phyloP scores from a whole-genome alignment of 2,329 filamentous ascomycete species.

The Epichloe festucae region DNA sequence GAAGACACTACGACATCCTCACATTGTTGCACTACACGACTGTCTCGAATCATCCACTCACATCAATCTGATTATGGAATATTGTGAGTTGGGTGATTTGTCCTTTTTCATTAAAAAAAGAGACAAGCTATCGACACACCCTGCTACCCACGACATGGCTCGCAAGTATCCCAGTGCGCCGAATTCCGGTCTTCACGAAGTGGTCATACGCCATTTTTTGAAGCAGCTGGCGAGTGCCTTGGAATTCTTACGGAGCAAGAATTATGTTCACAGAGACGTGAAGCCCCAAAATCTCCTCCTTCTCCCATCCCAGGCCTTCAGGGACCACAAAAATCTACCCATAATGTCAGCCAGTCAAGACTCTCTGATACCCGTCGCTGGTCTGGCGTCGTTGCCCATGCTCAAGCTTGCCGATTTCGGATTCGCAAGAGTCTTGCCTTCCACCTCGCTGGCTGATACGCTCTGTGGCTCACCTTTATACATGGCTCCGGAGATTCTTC shows the following conservation, averaged over 20 bases:
- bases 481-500: slow-evolving; percentile 95
- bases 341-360: slow-evolving; percentile 67
- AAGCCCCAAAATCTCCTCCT: slow-evolving; percentile 94
- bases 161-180: slow-evolving; percentile 79
- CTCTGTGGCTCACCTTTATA: slow-evolving; percentile 93
- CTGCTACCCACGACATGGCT: slow-evolving; percentile 79
- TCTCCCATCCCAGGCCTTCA: slow-evolving; percentile 65
- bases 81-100: slow-evolving; percentile 87
- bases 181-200: slow-evolving; percentile 83
- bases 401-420: slow-evolving; percentile 97
- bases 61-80: slow-evolving; percentile 98
- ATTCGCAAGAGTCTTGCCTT: slow-evolving; percentile 85
- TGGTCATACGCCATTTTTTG: slow-evolving; percentile 90
- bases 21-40: slow-evolving; percentile 92
- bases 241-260: slow-evolving; percentile 70
- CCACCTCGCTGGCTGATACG: slow-evolving; percentile 86
- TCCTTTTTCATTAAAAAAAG: slow-evolving; percentile 95
- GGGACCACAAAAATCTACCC: slow-evolving; percentile 38
- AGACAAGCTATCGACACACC: slow-evolving; percentile 64
- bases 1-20: slow-evolving; percentile 83
- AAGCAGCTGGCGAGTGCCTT: slow-evolving; percentile 90
- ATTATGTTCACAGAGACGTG: slow-evolving; percentile 91
- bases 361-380: slow-evolving; percentile 67
- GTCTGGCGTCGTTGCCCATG: slow-evolving; percentile 78
- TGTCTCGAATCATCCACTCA: slow-evolving; percentile 77